phyloP scores from a whole-genome alignment of 768 basidiomycete genomes.

The Cyclocybe cylindracea region DNA sequence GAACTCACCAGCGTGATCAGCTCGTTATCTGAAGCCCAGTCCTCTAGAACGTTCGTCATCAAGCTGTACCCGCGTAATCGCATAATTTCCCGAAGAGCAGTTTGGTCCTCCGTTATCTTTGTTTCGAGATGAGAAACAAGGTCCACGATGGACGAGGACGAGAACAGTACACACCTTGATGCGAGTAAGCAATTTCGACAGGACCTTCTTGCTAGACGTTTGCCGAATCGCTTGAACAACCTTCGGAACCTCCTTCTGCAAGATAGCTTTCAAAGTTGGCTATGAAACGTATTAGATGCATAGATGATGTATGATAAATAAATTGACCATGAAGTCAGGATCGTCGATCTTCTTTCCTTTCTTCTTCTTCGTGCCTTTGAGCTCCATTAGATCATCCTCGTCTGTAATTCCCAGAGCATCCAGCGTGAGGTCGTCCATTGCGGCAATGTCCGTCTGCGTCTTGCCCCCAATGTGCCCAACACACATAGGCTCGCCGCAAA shows the following conservation, averaged over 20 bases:
- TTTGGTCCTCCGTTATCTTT: constrained; percentile 83
- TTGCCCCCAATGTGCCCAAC: constrained; percentile 97
- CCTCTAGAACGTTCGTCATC: constrained; percentile 87
- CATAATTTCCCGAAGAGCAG: constrained; percentile 81
- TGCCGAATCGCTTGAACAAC: constrained; percentile 91
- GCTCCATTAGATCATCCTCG: constrained; percentile 77
- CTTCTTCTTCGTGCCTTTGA: constrained; percentile 94
- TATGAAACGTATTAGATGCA: constrained; percentile 27
- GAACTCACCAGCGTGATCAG: constrained; percentile 66
- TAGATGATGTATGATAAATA: background rate
- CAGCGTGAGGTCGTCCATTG: constrained; percentile 93
- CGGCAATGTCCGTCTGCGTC: constrained; percentile 93
- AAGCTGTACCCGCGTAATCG: constrained; percentile 90
- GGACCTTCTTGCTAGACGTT: constrained; percentile 78
- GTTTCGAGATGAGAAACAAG: background rate
- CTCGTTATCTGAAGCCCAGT: constrained; percentile 70
- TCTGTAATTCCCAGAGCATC: constrained; percentile 95
- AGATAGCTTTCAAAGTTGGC: constrained; percentile 78
- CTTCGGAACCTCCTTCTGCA: constrained; percentile 83
- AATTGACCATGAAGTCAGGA: constrained; percentile 76
- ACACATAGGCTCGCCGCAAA: constrained; percentile 94
- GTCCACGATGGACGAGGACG: background rate
- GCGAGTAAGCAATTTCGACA: constrained; percentile 81
- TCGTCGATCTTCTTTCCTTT: constrained; percentile 93
- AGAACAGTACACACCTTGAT: constrained; percentile 60